phyloP scores from a whole-genome alignment of 2,329 filamentous ascomycete genomes.

The Hypoxylon rubiginosum region DNA sequence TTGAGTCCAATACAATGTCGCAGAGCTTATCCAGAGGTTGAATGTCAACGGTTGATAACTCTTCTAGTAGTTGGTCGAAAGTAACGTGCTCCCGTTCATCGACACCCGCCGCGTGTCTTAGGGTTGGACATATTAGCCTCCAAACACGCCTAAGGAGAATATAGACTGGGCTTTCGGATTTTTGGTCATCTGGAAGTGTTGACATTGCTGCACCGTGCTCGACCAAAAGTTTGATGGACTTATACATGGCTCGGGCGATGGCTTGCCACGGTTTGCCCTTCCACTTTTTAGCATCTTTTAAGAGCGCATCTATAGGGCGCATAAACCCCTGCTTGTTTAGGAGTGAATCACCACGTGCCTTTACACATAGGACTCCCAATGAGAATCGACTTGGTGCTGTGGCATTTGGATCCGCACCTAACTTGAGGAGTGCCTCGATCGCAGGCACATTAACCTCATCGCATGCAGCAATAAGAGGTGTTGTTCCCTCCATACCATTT shows the following conservation, averaged over 20 bases:
- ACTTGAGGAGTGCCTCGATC: not conserved
- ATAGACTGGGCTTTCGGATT: too few relatives aligned
- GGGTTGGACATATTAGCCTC: too few relatives aligned
- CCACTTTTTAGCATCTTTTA: not conserved
- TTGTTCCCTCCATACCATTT: not conserved
- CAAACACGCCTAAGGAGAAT: too few relatives aligned
- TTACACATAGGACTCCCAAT: too few relatives aligned
- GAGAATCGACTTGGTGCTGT: too few relatives aligned
- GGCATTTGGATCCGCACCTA: not conserved
- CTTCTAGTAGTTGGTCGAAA: not conserved
- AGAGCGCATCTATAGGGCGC: not conserved
- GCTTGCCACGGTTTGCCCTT: not conserved
- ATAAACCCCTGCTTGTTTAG: too few relatives aligned
- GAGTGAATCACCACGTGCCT: too few relatives aligned
- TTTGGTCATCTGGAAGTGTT: not conserved
- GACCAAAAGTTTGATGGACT: not conserved
- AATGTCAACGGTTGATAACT: not conserved
- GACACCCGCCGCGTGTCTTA: too few relatives aligned
- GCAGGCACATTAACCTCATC: not conserved
- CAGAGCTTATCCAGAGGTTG: not conserved
- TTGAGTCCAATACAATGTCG: slow-evolving; percentile 3
- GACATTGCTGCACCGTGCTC: not conserved
- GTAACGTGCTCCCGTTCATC: not conserved
- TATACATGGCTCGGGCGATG: not conserved
- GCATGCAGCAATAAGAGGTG: not conserved